Conservation (phyloP, 352 stramenopile species). For the Phytophthora tentaculata region DNA sequence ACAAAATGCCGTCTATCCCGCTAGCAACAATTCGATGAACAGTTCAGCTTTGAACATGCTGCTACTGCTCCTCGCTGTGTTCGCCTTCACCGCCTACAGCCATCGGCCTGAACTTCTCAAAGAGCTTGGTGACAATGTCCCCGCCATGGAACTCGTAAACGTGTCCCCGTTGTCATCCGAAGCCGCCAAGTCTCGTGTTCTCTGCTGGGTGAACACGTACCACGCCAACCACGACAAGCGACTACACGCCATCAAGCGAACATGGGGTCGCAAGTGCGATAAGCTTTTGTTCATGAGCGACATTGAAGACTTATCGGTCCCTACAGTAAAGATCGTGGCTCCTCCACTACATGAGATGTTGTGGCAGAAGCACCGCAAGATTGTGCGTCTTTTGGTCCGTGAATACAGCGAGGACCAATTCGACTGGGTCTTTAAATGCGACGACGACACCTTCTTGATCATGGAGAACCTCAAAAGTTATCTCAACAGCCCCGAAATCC, state of each 20-base stretch:
- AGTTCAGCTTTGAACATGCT: slow-evolving; percentile 6
- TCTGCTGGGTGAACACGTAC: slow-evolving; percentile 90
- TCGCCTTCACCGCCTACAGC: background rate
- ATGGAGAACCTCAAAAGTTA: slow-evolving; percentile 88
- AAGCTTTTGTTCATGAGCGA: slow-evolving; percentile 92
- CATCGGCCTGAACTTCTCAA: slow-evolving; percentile 32
- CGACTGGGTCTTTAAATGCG: slow-evolving; percentile 90
- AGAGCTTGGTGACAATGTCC: slow-evolving; percentile 63
- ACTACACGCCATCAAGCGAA: slow-evolving; percentile 70
- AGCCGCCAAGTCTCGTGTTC: slow-evolving; percentile 55
- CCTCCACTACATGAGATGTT: slow-evolving; percentile 76
- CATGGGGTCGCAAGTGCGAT: slow-evolving; percentile 83
- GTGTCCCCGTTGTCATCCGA: slow-evolving; percentile 58
- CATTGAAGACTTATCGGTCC: slow-evolving; percentile 62
- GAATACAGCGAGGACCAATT: slow-evolving; percentile 73
- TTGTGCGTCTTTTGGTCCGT: slow-evolving; percentile 70
- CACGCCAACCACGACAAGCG: slow-evolving; percentile 75
- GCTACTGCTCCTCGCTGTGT: slow-evolving; percentile 19
- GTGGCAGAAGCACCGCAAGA: slow-evolving; percentile 88
- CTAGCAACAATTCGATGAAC: slow-evolving; percentile 14
- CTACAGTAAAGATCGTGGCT: slow-evolving; percentile 68
- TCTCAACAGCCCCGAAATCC: slow-evolving; percentile 59
- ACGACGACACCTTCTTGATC: slow-evolving; percentile 88
- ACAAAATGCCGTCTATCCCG: slow-evolving; percentile 1
- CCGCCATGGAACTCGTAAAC: slow-evolving; percentile 75